A percentile compares a stretch with the other conserved stretches of the same genome.
Evolutionary conservation across 176 grass and related monocot species (phyloP).

Genomic region (Rhipidocladum racemiflorum): DNA sequence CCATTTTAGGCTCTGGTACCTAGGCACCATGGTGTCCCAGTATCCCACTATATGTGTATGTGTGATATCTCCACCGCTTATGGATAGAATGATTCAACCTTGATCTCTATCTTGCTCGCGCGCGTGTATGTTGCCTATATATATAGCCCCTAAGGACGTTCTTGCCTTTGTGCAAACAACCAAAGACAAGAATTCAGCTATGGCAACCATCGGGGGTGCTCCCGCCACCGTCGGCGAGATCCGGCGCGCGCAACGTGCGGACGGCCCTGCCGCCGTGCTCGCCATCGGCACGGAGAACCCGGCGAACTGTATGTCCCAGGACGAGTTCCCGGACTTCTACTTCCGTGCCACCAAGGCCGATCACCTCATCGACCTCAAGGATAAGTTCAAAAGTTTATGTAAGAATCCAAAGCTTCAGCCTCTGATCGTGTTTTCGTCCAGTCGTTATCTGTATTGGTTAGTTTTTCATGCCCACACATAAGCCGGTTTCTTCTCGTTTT

Average conservation of each 20-base stretch:
- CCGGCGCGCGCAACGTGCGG: conserved; percentile 35
- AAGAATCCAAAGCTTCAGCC: neutral
- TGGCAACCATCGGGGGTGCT: neutral
- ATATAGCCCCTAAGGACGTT: neutral
- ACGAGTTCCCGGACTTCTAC: conserved; percentile 65
- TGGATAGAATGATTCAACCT: too few species aligned
- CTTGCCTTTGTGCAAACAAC: neutral
- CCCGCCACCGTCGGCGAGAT: conserved; percentile 6
- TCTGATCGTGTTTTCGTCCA: neutral
- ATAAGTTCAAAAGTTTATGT: conserved; percentile 61
- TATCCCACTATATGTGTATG: too few species aligned
- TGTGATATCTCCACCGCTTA: too few species aligned
- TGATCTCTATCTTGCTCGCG: too few species aligned
- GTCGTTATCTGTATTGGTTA: too few species aligned
- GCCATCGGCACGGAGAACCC: conserved; percentile 75
- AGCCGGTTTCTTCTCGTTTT: too few species aligned
- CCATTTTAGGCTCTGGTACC: too few species aligned
- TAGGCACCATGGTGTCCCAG: too few species aligned
- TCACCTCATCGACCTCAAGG: conserved; percentile 64
- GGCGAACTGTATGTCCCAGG: conserved; percentile 38
- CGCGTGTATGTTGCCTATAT: neutral
- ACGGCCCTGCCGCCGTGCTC: conserved; percentile 58
- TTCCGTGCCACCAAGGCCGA: conserved; percentile 78
- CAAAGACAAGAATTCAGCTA: neutral
- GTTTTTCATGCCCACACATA: neutral